A percentile compares a stretch with the other conserved stretches of the same genome.
Conservation (phyloP, 495 filamentous ascomycete genomes). For the Aspergillus wentii region DNA sequence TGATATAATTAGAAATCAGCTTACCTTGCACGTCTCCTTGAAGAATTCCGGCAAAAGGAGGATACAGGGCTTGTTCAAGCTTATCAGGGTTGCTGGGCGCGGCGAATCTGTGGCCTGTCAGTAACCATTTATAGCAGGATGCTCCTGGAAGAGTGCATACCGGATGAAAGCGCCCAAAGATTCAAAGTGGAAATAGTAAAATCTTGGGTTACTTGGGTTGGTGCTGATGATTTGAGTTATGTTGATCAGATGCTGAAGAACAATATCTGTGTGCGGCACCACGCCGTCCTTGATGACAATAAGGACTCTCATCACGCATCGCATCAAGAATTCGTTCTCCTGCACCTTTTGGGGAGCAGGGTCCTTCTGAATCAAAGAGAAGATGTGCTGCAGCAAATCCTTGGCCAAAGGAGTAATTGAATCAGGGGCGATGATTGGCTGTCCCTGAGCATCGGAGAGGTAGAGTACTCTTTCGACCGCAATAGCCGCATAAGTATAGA, state of each 20-base stretch:
- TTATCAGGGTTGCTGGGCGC: constrained; percentile 63
- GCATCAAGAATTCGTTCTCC: constrained; percentile 98
- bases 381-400: constrained; percentile 86
- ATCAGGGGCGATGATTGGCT: constrained; percentile 66
- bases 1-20: constrained; percentile 4
- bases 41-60: constrained; percentile 71
- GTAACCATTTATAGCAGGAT: too few species aligned
- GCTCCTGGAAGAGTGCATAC: constrained; percentile 37
- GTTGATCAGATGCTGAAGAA: constrained; percentile 71
- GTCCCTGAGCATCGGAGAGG: constrained; percentile 64
- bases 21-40: constrained; percentile 73
- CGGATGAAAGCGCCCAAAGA: constrained; percentile 89
- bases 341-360: constrained; percentile 84
- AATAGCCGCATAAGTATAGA: constrained; percentile 95
- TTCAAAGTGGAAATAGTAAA: constrained; percentile 98
- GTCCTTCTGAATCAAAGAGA: constrained; percentile 80
- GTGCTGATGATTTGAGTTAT: constrained; percentile 84
- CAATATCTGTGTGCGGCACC: constrained; percentile 60
- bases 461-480: constrained; percentile 85
- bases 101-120: constrained; percentile 51
- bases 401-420: constrained; percentile 76
- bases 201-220: constrained; percentile 95
- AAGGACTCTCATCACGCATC: constrained; percentile 93
- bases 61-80: constrained; percentile 71
- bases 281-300: constrained; percentile 84